A percentile compares a stretch with the other conserved stretches of the same genome.
Evolutionary conservation across 2,329 filamentous ascomycete species (phyloP).

Genomic region (Alternaria ventricosa): DNA sequence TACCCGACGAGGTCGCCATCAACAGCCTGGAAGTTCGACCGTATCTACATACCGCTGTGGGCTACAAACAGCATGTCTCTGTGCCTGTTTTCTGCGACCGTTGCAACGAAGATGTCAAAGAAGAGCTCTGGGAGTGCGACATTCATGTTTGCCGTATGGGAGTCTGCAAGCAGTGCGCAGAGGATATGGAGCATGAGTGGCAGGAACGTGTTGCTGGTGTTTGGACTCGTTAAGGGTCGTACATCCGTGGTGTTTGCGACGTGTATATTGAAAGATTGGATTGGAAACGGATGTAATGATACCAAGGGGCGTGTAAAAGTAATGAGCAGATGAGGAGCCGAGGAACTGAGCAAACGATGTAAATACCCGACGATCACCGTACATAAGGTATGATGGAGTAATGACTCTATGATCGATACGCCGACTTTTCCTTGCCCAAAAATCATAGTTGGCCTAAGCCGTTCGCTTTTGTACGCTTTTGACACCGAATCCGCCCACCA

Average conservation of each 20-base stretch:
- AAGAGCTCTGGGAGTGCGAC: constrained; percentile 30
- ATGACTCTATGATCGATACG: neutral
- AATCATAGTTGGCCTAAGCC: neutral
- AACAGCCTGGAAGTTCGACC: constrained; percentile 25
- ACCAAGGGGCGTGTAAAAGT: neutral
- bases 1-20: constrained; percentile 22
- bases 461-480: neutral
- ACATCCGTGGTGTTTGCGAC: neutral
- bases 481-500: neutral
- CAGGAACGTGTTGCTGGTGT: constrained; percentile 11
- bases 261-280: neutral
- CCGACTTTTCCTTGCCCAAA: neutral
- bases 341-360: neutral
- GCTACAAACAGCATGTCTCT: constrained; percentile 23
- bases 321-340: neutral
- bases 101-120: constrained; percentile 21
- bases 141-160: constrained; percentile 24
- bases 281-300: neutral
- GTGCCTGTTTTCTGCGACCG: constrained; percentile 26
- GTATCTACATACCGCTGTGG: constrained; percentile 16
- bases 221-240: neutral
- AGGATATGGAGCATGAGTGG: constrained; percentile 26
- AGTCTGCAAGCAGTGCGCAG: constrained; percentile 26
- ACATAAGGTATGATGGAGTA: neutral
- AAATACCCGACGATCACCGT: neutral